phyloP scores from a whole-genome alignment of 768 basidiomycete species.

The Trametes cingulata region DNA sequence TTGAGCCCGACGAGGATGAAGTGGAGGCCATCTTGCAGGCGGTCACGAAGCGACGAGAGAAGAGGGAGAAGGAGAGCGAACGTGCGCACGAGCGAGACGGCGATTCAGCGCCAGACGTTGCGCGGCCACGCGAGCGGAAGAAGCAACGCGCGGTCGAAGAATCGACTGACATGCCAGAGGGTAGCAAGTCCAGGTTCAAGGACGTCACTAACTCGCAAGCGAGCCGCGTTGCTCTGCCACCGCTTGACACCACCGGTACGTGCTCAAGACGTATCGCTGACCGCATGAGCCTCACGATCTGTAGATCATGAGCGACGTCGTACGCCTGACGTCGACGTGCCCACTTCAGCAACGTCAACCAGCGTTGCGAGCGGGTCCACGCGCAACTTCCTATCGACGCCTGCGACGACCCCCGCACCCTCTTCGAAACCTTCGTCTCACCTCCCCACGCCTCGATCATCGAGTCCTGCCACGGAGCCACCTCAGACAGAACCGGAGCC shows the following conservation, averaged over 20 bases:
- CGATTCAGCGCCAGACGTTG: conserved; percentile 28
- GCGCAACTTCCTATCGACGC: conserved; percentile 44
- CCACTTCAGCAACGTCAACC: conserved; percentile 37
- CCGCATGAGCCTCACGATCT: conserved; percentile 17
- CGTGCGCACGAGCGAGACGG: conserved; percentile 30
- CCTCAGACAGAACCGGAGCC: conserved; percentile 38
- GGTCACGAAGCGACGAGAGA: conserved; percentile 50
- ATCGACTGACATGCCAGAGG: conserved; percentile 34
- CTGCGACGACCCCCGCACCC: conserved; percentile 43
- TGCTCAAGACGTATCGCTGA: background rate
- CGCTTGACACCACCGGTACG: conserved; percentile 42
- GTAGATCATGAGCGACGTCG: conserved; percentile 40
- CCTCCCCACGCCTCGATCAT: conserved; percentile 52
- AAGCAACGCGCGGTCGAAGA: conserved; percentile 37
- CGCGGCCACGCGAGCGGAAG: conserved; percentile 42
- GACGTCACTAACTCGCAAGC: conserved; percentile 64
- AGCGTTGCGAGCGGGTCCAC: conserved; percentile 33
- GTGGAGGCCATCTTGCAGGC: conserved; percentile 40
- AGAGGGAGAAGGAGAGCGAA: conserved; percentile 42
- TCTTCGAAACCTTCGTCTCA: conserved; percentile 35
- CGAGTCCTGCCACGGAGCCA: conserved; percentile 43
- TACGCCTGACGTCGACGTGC: conserved; percentile 38
- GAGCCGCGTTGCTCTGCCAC: conserved; percentile 36
- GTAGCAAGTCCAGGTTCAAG: conserved; percentile 53
- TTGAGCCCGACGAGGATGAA: conserved; percentile 35